Base-by-base conservation (phyloP, 768 basidiomycete species). In the Chalciporus pseudorubinellus region DNA sequence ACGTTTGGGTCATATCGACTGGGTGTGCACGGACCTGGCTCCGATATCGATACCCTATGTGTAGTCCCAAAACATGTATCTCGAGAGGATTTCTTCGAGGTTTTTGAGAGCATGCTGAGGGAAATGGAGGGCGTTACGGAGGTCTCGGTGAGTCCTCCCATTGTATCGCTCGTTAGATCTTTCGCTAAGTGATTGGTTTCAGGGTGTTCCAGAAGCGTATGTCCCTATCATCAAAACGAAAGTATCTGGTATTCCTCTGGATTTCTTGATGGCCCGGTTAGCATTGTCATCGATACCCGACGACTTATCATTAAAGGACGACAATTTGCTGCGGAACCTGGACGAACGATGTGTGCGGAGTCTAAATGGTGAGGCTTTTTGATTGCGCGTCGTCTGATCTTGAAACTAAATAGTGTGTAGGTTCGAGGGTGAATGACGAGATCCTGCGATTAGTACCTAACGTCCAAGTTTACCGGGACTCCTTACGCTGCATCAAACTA, bases 1-100 rank as follows among this genome's bases (percentile, higher is more conserved):
- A 98, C 97, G 6, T 99, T 95, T 70, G 97, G 97, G 34, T 98
- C 95, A 46, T 98, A 98, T 77, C 88, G n/a, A n/a, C n/a, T n/a
- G n/a, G n/a, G n/a, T n/a, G n/a, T n/a, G n/a, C n/a, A n/a, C n/a
- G n/a, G n/a, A n/a, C n/a, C n/a, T n/a, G n/a, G n/a, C n/a, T n/a
- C n/a, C n/a, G n/a, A n/a, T n/a, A n/a, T n/a, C n/a, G n/a, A n/a
- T n/a, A n/a, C n/a, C n/a, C n/a, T n/a, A n/a, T n/a, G n/a, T n/a
- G n/a, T n/a, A n/a, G n/a, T n/a, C n/a, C n/a, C n/a, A n/a, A n/a
- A n/a, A n/a, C n/a, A n/a, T n/a, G n/a, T n/a, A n/a, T n/a, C n/a
- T n/a, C n/a, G n/a, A n/a, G n/a, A n/a, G n/a, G n/a, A n/a, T n/a
- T n/a, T n/a, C n/a, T n/a, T 97, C 65, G 85, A 89, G 0, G 77